A percentile compares a stretch with the other conserved stretches of the same genome.
These are phyloP conservation scores for Erucastrum elatum DNA, from an alignment of 345 rosid species.

Conservation along the genomic window DNA sequence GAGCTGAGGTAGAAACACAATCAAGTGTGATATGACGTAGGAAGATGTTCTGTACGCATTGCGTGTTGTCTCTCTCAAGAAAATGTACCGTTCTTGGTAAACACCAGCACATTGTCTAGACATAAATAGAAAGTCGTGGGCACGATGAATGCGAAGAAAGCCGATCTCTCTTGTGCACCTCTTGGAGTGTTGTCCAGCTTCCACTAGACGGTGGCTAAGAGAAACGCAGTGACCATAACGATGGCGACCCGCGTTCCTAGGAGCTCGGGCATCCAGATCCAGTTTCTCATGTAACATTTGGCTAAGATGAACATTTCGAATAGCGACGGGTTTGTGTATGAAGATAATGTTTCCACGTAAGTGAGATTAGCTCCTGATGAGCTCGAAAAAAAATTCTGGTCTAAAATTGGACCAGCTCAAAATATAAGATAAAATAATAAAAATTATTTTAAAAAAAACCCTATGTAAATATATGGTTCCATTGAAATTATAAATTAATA, in stretches of 20 bases:
- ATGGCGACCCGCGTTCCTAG: constrained; percentile 12
- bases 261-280: constrained; percentile 30
- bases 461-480: too few species aligned
- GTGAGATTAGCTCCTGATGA: constrained; percentile 15
- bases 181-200: constrained; percentile 39
- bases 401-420: too few species aligned
- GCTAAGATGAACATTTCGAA: constrained; percentile 20
- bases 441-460: too few species aligned
- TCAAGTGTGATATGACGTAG: constrained; percentile 47
- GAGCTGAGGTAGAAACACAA: constrained; percentile 44
- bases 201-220: constrained; percentile 66
- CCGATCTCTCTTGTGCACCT: constrained; percentile 44
- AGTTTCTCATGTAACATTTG: constrained; percentile 39
- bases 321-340: constrained; percentile 18
- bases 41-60: constrained; percentile 49
- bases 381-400: not conserved
- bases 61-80: constrained; percentile 61
- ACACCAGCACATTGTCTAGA: constrained; percentile 43
- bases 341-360: not conserved
- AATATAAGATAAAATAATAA: too few species aligned
- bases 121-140: constrained; percentile 44
- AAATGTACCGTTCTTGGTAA: constrained; percentile 64
- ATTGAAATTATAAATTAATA: too few species aligned
- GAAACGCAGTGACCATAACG: constrained; percentile 40
- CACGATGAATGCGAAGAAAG: constrained; percentile 45